These are phyloP conservation scores for Trichosphaerium sp. DNA, from an alignment of 78 protist genomes.

Conservation along the genomic window DNA sequence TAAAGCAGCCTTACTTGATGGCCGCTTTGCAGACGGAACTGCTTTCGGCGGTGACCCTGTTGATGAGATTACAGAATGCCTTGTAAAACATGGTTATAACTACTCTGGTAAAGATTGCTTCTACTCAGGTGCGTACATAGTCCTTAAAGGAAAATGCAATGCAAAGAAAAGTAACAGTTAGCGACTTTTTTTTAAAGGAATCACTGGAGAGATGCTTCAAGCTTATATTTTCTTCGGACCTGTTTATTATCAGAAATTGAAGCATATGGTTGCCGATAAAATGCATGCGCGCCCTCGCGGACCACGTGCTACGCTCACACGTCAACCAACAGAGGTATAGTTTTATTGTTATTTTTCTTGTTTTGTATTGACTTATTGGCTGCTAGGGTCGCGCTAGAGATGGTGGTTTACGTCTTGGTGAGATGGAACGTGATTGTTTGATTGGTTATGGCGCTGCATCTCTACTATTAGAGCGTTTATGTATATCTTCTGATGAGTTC, in stretches of 20 bases:
- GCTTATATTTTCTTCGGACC: conserved; percentile 98
- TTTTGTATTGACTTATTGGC: too few relatives aligned
- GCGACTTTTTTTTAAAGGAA: conserved; percentile 32
- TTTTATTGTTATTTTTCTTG: too few relatives aligned
- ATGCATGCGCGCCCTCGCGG: conserved; percentile 98
- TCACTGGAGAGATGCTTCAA: conserved; percentile 89
- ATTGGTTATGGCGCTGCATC: conserved; percentile 86
- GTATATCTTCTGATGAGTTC: conserved; percentile 82
- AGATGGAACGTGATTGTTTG: conserved; percentile 98
- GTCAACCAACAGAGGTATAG: conserved; percentile 98
- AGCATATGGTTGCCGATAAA: conserved; percentile 98
- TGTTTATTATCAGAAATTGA: conserved; percentile 97
- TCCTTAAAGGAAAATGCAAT: not conserved
- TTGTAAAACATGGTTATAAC: conserved; percentile 81
- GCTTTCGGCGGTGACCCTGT: conserved; percentile 89
- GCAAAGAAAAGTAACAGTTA: too few relatives aligned
- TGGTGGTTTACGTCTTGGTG: conserved; percentile 99
- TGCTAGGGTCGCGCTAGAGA: conserved; percentile 91
- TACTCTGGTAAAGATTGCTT: conserved; percentile 95
- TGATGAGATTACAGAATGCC: conserved; percentile 52
- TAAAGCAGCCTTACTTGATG: conserved; percentile 81
- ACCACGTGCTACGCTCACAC: conserved; percentile 89
- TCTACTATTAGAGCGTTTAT: conserved; percentile 91
- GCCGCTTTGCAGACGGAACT: conserved; percentile 49
- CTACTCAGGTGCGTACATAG: conserved; percentile 48